These are phyloP conservation scores for Yamagishiella unicocca DNA, from an alignment of 139 green algal genomes.

Conservation along the genomic window DNA sequence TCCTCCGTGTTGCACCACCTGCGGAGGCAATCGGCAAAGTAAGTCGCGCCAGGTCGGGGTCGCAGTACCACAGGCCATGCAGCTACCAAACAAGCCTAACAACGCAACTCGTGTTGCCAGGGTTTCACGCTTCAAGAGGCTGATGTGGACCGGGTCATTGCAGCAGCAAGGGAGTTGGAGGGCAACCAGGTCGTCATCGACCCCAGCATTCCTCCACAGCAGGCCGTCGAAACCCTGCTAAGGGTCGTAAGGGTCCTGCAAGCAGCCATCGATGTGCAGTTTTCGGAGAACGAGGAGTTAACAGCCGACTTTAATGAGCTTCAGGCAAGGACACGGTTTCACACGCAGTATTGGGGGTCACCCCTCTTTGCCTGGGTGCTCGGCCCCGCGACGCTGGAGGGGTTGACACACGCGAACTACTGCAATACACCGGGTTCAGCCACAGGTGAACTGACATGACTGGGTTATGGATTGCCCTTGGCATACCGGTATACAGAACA, in stretches of 20 bases:
- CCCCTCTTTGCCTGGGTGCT: too few relatives aligned
- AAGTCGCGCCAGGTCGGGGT: neutral
- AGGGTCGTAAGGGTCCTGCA: conserved; percentile 53
- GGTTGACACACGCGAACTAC: too few relatives aligned
- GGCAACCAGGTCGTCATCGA: conserved; percentile 47
- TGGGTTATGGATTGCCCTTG: too few relatives aligned
- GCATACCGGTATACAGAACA: conserved; percentile 40
- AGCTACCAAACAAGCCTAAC: neutral
- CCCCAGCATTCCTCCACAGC: conserved; percentile 22
- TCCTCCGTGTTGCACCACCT: conserved; percentile 38
- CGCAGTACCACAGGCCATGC: neutral
- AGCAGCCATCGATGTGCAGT: conserved; percentile 56
- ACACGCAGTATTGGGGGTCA: too few relatives aligned
- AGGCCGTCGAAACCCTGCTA: conserved; percentile 42
- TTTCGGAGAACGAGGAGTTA: conserved; percentile 62
- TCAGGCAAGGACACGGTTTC: conserved; percentile 42
- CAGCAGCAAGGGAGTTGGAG: conserved; percentile 46
- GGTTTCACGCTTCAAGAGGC: conserved; percentile 54
- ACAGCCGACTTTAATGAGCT: conserved; percentile 71
- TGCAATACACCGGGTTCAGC: too few relatives aligned
- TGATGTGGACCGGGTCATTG: conserved; percentile 53
- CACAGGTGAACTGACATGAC: too few relatives aligned
- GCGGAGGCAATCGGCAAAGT: conserved; percentile 47
- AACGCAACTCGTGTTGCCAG: conserved; percentile 25
- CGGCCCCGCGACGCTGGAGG: too few relatives aligned